Conservation (phyloP, 495 filamentous ascomycete genomes). For the Hypoxylon intermedium region DNA sequence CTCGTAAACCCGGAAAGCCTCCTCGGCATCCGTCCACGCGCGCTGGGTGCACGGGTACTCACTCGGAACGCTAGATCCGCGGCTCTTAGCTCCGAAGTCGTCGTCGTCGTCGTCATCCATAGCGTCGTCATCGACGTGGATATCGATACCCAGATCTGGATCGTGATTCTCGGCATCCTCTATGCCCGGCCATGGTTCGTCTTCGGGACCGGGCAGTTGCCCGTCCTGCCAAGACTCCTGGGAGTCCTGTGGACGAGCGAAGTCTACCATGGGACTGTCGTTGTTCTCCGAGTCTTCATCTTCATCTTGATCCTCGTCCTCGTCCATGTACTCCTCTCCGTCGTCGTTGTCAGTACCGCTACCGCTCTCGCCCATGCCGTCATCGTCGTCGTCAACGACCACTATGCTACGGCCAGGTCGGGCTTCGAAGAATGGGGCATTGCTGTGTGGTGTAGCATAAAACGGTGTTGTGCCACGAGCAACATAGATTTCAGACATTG, state of each 20-base stretch:
- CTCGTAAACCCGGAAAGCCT: slow-evolving; percentile 56
- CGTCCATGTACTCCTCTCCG: slow-evolving; percentile 41
- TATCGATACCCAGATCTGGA: slow-evolving; percentile 35
- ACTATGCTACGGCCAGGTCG: slow-evolving; percentile 14
- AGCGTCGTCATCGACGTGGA: slow-evolving; percentile 22
- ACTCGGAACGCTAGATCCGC: slow-evolving; percentile 45
- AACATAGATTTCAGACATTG: slow-evolving; percentile 39
- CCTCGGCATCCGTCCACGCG: slow-evolving; percentile 30
- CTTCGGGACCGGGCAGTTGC: slow-evolving; percentile 44
- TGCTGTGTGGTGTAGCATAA: slow-evolving; percentile 64
- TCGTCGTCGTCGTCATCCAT: background rate
- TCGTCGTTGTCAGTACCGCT: slow-evolving; percentile 44
- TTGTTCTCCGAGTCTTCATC: slow-evolving; percentile 25
- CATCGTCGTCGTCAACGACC: slow-evolving; percentile 22
- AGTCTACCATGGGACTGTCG: slow-evolving; percentile 39
- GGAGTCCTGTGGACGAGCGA: slow-evolving; percentile 18
- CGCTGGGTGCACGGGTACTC: slow-evolving; percentile 51
- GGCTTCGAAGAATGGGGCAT: slow-evolving; percentile 46
- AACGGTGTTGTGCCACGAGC: slow-evolving; percentile 55
- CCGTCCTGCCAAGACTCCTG: slow-evolving; percentile 40
- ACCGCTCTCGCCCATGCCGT: slow-evolving; percentile 39
- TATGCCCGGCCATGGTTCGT: slow-evolving; percentile 54
- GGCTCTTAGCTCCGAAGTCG: slow-evolving; percentile 38
- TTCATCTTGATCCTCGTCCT: slow-evolving; percentile 11
- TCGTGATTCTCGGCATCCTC: slow-evolving; percentile 56